These are phyloP conservation scores for Tetracladium setigerum DNA, from an alignment of 495 filamentous ascomycete genomes.

Conservation along the genomic window DNA sequence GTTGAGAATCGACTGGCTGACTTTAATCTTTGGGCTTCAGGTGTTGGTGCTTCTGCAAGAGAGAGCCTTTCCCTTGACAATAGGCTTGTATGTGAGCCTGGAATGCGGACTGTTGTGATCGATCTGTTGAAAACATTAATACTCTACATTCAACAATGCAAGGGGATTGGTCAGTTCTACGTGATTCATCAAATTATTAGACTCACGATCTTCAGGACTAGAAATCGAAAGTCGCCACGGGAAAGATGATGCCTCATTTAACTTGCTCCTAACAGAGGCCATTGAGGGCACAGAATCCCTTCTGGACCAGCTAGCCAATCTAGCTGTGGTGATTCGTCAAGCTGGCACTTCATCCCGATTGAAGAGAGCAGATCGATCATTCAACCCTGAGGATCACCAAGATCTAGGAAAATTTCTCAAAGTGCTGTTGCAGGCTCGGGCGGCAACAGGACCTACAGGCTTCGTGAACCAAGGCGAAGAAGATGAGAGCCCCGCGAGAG, in stretches of 20 bases:
- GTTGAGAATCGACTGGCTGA: conserved; percentile 19
- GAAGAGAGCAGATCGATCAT: conserved; percentile 10
- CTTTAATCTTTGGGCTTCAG: conserved; percentile 19
- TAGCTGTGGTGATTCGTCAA: conserved; percentile 12
- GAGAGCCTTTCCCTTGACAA: conserved; percentile 6
- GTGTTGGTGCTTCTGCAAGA: conserved; percentile 12
- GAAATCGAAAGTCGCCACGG: too few species aligned
- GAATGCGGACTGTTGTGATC: neutral
- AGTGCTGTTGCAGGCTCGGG: neutral
- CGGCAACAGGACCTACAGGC: neutral
- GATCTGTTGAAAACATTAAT: neutral
- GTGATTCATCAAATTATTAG: too few species aligned
- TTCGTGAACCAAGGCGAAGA: too few species aligned
- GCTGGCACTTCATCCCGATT: conserved; percentile 7
- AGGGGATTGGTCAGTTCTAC: too few species aligned
- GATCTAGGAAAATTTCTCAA: neutral
- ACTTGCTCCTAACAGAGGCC: neutral
- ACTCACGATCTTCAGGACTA: too few species aligned
- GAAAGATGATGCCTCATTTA: too few species aligned
- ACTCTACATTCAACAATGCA: neutral
- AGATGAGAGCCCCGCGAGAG: neutral
- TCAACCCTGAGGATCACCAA: conserved; percentile 1
- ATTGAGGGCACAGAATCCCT: conserved; percentile 1
- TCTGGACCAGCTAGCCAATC: conserved; percentile 4
- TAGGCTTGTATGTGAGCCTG: neutral